Evolutionary conservation across 2,329 filamentous ascomycete species (phyloP).

Genomic region (Cladorrhinum sp.): DNA sequence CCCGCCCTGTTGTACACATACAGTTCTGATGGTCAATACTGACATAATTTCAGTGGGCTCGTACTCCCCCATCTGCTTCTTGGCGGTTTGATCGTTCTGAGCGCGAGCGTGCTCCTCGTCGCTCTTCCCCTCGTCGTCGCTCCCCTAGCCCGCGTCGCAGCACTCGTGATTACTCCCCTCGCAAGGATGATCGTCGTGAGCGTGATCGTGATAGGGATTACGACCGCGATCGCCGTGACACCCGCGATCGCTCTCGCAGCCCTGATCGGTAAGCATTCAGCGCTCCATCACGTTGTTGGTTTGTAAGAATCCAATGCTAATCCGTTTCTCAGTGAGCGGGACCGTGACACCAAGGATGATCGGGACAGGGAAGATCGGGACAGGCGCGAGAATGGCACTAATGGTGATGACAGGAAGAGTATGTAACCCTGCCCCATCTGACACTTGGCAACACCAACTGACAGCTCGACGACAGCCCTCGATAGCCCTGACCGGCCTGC

Average conservation of each 20-base stretch:
- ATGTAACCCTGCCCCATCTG: conserved; percentile 27
- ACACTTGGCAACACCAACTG: conserved; percentile 25
- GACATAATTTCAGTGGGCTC: conserved; percentile 73
- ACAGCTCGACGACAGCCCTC: conserved; percentile 44
- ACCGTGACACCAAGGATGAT: conserved; percentile 47
- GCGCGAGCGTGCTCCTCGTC: conserved; percentile 45
- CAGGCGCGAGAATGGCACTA: conserved; percentile 72
- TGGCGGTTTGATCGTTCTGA: conserved; percentile 81
- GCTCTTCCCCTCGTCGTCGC: conserved; percentile 60
- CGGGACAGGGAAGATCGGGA: conserved; percentile 69
- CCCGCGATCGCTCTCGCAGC: conserved; percentile 71
- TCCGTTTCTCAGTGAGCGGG: conserved; percentile 34
- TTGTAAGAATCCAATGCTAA: conserved; percentile 4
- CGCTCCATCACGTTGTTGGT: neutral
- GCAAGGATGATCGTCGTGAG: conserved; percentile 82
- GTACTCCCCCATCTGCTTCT: conserved; percentile 93
- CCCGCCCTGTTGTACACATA: too few species aligned
- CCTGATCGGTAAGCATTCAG: conserved; percentile 54
- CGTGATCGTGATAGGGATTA: conserved; percentile 75
- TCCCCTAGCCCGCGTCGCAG: conserved; percentile 76
- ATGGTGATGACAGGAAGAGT: conserved; percentile 92
- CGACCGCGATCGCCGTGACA: conserved; percentile 68
- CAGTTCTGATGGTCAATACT: conserved; percentile 8
- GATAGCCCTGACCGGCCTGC: conserved; percentile 78
- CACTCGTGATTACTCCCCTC: conserved; percentile 77